These are phyloP conservation scores for Aureobasidium sp. DNA, from an alignment of 2,329 filamentous ascomycete genomes.

Conservation along the genomic window DNA sequence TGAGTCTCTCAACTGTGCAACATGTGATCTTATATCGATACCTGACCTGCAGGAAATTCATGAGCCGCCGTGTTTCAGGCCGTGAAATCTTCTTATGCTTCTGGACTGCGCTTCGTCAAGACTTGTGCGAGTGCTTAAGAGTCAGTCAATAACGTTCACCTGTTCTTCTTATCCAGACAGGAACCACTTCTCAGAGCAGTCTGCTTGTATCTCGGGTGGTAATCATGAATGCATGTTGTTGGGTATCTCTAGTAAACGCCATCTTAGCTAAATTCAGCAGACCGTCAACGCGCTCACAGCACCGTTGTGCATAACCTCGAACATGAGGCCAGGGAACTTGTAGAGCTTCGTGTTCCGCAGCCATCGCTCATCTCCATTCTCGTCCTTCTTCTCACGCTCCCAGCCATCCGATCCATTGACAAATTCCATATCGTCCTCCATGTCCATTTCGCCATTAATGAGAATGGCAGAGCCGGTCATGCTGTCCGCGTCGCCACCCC, in stretches of 20 bases:
- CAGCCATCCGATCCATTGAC: constrained; percentile 23
- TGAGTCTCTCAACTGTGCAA: background rate
- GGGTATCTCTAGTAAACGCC: constrained; percentile 6
- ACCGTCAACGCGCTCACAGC: constrained; percentile 84
- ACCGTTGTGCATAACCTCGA: constrained; percentile 92
- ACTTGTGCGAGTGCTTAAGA: no score
- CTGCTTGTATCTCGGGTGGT: background rate
- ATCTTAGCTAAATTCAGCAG: constrained; percentile 46
- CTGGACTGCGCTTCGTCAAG: background rate
- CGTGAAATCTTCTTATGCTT: background rate
- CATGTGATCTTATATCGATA: background rate
- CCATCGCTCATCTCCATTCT: constrained; percentile 45
- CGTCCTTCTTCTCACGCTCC: constrained; percentile 29
- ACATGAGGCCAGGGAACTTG: constrained; percentile 87
- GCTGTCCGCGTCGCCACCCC: constrained; percentile 24
- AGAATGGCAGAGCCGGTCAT: constrained; percentile 29
- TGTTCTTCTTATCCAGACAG: no score
- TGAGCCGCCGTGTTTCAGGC: background rate
- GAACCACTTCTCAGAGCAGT: background rate
- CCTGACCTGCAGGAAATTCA: background rate
- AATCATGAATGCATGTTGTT: background rate
- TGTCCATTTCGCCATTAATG: constrained; percentile 26
- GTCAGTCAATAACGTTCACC: no score
- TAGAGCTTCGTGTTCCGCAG: constrained; percentile 76
- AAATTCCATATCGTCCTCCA: constrained; percentile 28